Percentiles rank a stretch among this genome's conserved stretches.
phyloP scores from a whole-genome alignment of 768 basidiomycete genomes.

The Cantharellus cinnabarinus region DNA sequence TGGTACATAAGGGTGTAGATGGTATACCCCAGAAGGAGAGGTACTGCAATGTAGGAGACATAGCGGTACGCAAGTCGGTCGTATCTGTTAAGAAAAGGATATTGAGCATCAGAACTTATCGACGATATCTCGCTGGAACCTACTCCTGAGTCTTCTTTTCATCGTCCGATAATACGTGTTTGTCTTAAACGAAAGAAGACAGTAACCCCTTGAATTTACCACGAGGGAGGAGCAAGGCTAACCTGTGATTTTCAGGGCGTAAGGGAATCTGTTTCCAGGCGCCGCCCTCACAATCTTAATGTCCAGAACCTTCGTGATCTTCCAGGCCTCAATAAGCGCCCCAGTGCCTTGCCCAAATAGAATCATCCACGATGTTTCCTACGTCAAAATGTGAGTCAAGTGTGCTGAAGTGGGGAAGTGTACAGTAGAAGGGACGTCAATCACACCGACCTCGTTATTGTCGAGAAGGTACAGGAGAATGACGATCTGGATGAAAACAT shows the following conservation, averaged over 20 bases:
- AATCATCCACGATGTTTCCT: conserved; percentile 94
- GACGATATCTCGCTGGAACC: conserved; percentile 12
- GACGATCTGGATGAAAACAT: conserved; percentile 66
- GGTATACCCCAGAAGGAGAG: conserved; percentile 55
- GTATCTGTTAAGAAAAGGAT: conserved; percentile 28
- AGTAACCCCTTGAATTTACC: conserved; percentile 8
- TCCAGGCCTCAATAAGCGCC: conserved; percentile 82
- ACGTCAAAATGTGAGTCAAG: not conserved
- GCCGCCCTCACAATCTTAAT: conserved; percentile 44
- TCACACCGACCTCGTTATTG: conserved; percentile 38
- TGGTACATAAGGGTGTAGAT: conserved; percentile 65
- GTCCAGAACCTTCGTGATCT: conserved; percentile 86
- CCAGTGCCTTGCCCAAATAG: conserved; percentile 65
- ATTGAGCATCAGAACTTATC: not conserved
- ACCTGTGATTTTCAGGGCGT: conserved; percentile 69
- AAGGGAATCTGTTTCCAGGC: conserved; percentile 51
- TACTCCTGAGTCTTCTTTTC: conserved; percentile 97
- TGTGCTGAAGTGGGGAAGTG: not conserved
- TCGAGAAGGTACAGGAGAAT: conserved; percentile 87
- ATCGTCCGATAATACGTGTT: conserved; percentile 88
- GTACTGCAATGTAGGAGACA: conserved; percentile 77
- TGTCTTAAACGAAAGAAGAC: conserved; percentile 30
- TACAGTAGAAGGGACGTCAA: not conserved
- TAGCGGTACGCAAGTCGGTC: conserved; percentile 89
- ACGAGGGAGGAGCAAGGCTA: conserved; percentile 12